These are phyloP conservation scores for Fraxinus baroniana DNA, from an alignment of 305 asterid genomes.

Conservation along the genomic window DNA sequence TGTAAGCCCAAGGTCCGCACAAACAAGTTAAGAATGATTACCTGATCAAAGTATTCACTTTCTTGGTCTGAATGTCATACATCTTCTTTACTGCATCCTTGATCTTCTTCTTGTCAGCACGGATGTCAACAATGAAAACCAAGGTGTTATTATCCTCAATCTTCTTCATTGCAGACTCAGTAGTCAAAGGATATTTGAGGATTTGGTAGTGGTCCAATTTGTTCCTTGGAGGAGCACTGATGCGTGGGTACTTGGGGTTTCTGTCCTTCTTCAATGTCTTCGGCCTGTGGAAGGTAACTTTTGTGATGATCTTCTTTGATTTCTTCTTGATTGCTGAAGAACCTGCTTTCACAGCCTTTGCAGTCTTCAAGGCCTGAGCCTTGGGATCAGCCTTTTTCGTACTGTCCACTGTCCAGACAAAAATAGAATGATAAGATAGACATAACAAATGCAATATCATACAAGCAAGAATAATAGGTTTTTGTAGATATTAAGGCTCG, in stretches of 20 bases:
- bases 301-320: slow-evolving; percentile 60
- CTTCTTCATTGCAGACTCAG: slow-evolving; percentile 76
- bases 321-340: slow-evolving; percentile 53
- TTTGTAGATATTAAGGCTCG: not conserved
- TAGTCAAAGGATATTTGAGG: slow-evolving; percentile 63
- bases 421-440: not conserved
- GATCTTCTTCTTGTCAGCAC: slow-evolving; percentile 69
- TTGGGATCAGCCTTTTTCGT: slow-evolving; percentile 57
- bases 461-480: not conserved
- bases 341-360: slow-evolving; percentile 66
- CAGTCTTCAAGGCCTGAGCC: slow-evolving; percentile 70
- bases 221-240: slow-evolving; percentile 65
- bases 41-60: slow-evolving; percentile 75
- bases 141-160: slow-evolving; percentile 73
- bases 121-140: slow-evolving; percentile 69
- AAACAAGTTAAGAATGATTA: slow-evolving; percentile 16
- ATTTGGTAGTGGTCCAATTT: slow-evolving; percentile 67
- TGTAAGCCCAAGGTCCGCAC: not conserved
- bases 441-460: not conserved
- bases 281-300: slow-evolving; percentile 67
- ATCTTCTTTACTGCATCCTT: slow-evolving; percentile 75
- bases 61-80: slow-evolving; percentile 77
- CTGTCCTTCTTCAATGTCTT: slow-evolving; percentile 36
- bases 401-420: slow-evolving; percentile 31
- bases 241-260: slow-evolving; percentile 61